phyloP scores from a whole-genome alignment of 192 early-diverging fungal genomes.

The Rhizoclosmatium sp. region DNA sequence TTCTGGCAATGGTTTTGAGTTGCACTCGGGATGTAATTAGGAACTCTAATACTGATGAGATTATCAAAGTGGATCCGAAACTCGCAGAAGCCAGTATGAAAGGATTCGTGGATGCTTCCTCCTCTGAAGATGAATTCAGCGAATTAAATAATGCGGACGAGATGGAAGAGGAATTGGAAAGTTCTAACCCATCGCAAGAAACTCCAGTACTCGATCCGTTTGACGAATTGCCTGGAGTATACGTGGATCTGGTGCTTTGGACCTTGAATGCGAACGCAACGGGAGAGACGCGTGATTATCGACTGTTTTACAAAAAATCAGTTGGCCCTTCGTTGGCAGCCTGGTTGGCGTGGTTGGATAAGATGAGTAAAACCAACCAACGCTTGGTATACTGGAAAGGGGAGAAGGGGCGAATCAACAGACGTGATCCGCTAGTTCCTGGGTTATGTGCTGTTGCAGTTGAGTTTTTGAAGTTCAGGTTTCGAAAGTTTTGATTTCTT shows the following conservation, averaged over 20 bases:
- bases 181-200: not conserved
- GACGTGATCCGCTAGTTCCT: not conserved
- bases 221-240: not conserved
- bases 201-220: not conserved
- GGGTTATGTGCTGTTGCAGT: conserved; percentile 25
- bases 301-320: not conserved
- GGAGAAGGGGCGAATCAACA: not conserved
- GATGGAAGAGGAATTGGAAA: not conserved
- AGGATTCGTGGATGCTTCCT: not conserved
- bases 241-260: conserved; percentile 19
- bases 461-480: not conserved
- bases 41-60: too few species aligned
- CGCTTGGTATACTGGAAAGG: conserved; percentile 12
- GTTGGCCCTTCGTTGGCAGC: not conserved
- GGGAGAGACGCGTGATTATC: conserved; percentile 10
- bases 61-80: too few species aligned
- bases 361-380: not conserved
- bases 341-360: not conserved
- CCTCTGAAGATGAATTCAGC: not conserved
- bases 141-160: not conserved
- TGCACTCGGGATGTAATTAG: not conserved
- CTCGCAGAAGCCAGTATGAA: too few species aligned
- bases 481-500: too few species aligned
- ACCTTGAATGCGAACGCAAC: not conserved
- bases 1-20: not conserved